These are phyloP conservation scores for Xylaria acuta DNA, from an alignment of 495 filamentous ascomycete genomes.

Conservation along the genomic window DNA sequence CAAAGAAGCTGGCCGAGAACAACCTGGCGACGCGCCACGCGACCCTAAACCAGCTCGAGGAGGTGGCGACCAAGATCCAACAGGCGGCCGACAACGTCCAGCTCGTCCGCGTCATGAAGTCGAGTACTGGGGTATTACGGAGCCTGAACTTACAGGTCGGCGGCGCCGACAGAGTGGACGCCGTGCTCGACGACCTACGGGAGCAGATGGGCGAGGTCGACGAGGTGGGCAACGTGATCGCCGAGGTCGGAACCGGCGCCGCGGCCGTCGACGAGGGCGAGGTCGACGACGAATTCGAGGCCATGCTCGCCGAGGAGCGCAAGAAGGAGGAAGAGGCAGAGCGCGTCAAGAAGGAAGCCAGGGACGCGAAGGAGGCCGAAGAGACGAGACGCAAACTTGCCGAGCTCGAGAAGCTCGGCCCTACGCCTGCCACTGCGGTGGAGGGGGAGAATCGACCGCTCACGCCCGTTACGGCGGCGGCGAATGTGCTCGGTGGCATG, in stretches of 20 bases:
- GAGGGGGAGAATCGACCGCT: constrained; percentile 30
- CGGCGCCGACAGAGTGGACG: constrained; percentile 75
- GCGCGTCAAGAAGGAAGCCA: constrained; percentile 46
- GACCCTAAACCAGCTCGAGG: constrained; percentile 80
- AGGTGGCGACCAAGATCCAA: constrained; percentile 79
- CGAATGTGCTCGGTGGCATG: constrained; percentile 32
- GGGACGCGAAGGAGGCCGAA: constrained; percentile 40
- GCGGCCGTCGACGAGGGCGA: constrained; percentile 74
- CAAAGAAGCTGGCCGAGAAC: constrained; percentile 78
- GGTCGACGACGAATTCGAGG: constrained; percentile 87
- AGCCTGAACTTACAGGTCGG: constrained; percentile 79
- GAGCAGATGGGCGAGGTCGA: constrained; percentile 84
- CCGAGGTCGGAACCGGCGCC: constrained; percentile 56
- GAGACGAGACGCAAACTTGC: constrained; percentile 47
- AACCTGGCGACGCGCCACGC: constrained; percentile 71
- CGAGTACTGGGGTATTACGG: constrained; percentile 71
- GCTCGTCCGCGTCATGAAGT: constrained; percentile 80
- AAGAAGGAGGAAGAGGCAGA: constrained; percentile 61
- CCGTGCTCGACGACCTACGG: constrained; percentile 72
- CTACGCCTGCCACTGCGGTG: constrained; percentile 33
- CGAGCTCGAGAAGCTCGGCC: constrained; percentile 41
- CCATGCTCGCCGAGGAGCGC: constrained; percentile 71
- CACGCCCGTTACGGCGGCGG: constrained; percentile 36
- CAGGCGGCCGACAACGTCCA: constrained; percentile 84
- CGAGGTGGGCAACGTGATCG: constrained; percentile 78